Evolutionary conservation across 2,329 filamentous ascomycete species (phyloP).

Genomic region (Xylaria sp.): DNA sequence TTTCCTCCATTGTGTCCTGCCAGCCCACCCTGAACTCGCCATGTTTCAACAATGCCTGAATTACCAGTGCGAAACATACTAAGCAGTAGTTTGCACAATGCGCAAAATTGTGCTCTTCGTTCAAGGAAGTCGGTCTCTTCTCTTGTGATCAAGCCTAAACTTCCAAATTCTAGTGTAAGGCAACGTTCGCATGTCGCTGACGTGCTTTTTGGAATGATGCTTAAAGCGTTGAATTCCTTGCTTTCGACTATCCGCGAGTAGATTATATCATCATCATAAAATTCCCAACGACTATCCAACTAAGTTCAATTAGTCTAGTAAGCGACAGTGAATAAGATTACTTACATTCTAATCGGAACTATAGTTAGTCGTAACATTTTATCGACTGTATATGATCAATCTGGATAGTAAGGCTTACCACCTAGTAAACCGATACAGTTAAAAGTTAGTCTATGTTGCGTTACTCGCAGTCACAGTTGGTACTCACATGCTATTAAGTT

Average conservation of each 20-base stretch:
- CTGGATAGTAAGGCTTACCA: not conserved
- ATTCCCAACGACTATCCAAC: constrained; percentile 14
- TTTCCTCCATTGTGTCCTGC: not conserved
- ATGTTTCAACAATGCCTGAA: not conserved
- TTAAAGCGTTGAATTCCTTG: not conserved
- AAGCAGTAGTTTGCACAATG: constrained; percentile 12
- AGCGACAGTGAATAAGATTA: not conserved
- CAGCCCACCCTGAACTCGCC: constrained; percentile 18
- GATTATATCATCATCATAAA: not conserved
- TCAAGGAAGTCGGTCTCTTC: not conserved
- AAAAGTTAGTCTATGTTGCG: not conserved
- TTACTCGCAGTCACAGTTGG: not conserved
- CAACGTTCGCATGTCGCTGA: constrained; percentile 15
- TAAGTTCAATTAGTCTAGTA: constrained; percentile 1
- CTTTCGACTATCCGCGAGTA: not conserved
- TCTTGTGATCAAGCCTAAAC: not conserved
- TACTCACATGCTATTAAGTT: constrained; percentile 22
- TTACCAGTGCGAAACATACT: not conserved
- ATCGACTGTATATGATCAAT: not conserved
- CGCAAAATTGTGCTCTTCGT: not conserved
- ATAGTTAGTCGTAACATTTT: not conserved
- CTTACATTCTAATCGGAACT: constrained; percentile 1
- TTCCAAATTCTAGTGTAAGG: constrained; percentile 1
- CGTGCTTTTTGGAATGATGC: not conserved
- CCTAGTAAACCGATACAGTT: not conserved